Percentiles rank a stretch among this genome's conserved stretches.
phyloP scores from a whole-genome alignment of 495 filamentous ascomycete genomes.

The Xylaria sp. region DNA sequence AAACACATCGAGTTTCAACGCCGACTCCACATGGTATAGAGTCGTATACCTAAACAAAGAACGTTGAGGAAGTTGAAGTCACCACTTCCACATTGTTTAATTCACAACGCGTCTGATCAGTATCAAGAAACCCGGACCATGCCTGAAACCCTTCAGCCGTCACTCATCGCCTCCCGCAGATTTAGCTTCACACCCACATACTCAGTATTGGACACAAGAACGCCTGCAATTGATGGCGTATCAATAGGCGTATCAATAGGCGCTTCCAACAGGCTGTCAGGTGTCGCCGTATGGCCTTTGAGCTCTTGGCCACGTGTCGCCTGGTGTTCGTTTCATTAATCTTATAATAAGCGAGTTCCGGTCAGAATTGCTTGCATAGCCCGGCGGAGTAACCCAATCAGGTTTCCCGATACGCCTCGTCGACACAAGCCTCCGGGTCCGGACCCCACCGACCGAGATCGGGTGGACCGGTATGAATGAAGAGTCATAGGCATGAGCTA shows the following conservation, averaged over 20 bases:
- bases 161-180: background rate
- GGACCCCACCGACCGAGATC: slow-evolving; percentile 27
- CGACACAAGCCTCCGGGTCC: slow-evolving; percentile 17
- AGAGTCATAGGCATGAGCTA: slow-evolving; percentile 17
- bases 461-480: slow-evolving; percentile 10
- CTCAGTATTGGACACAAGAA: no score
- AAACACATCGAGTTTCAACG: background rate
- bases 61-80: no score
- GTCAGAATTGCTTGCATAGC: background rate
- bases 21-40: background rate
- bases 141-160: background rate
- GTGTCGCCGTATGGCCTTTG: background rate
- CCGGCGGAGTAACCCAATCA: slow-evolving; percentile 14
- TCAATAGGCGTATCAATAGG: background rate
- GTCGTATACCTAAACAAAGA: background rate
- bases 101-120: background rate
- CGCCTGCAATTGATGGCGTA: background rate
- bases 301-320: slow-evolving; percentile 12
- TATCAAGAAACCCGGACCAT: background rate
- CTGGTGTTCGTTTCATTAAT: background rate
- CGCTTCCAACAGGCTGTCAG: background rate
- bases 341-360: background rate
- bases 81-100: background rate
- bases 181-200: background rate
- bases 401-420: slow-evolving; percentile 11